phyloP scores from a whole-genome alignment of 2,329 filamentous ascomycete species.

The Phyllosticta citriasiana region DNA sequence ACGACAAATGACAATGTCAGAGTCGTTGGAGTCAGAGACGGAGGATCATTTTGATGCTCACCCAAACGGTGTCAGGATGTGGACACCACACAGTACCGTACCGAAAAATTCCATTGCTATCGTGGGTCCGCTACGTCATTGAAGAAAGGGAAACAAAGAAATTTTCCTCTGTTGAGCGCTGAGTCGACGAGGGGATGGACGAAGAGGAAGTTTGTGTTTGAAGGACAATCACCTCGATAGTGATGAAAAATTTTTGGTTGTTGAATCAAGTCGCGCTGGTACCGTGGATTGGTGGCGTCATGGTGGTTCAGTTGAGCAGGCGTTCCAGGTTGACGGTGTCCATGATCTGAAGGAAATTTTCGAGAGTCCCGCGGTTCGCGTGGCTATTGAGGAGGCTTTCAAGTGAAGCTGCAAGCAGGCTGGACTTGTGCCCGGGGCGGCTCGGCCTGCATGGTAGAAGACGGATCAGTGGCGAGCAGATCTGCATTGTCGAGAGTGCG shows the following conservation, averaged over 20 bases:
- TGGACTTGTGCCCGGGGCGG: background rate
- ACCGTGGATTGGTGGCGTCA: background rate
- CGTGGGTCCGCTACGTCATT: background rate
- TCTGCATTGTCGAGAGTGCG: conserved; percentile 3
- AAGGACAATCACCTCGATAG: background rate
- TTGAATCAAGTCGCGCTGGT: background rate
- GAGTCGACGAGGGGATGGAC: no score
- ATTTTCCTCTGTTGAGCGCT: background rate
- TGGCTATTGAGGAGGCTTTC: background rate
- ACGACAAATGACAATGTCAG: background rate
- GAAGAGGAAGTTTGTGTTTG: background rate
- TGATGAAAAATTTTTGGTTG: background rate
- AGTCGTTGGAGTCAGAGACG: background rate
- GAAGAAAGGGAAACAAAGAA: background rate
- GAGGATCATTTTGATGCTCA: background rate
- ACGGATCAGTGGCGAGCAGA: conserved; percentile 2
- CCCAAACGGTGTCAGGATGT: background rate
- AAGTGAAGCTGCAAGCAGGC: background rate
- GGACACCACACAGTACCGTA: background rate
- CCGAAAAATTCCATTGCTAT: background rate
- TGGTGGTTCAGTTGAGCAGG: background rate
- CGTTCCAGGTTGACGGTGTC: background rate
- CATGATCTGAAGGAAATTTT: background rate
- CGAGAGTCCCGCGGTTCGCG: background rate
- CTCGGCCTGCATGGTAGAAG: background rate